phyloP scores from a whole-genome alignment of 2,329 filamentous ascomycete genomes.

The Chaetothyriales sp. region DNA sequence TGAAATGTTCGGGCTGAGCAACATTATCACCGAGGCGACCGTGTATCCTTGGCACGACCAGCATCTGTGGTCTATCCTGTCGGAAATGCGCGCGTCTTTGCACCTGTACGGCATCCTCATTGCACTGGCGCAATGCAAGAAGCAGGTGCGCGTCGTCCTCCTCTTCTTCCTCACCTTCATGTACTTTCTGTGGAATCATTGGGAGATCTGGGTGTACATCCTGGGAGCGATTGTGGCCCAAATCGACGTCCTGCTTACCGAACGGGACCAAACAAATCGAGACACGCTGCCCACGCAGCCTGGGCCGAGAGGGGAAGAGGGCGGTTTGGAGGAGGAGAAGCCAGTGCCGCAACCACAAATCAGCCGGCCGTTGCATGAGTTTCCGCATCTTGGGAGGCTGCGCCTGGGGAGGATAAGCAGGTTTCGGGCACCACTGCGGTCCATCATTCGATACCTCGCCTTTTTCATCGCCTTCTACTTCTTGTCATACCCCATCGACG shows the following conservation, averaged over 20 bases:
- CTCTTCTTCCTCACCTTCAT: constrained; percentile 25
- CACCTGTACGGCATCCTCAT: constrained; percentile 31
- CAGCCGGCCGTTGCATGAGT: constrained; percentile 10
- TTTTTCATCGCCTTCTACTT: constrained; percentile 32
- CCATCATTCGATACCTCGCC: constrained; percentile 15
- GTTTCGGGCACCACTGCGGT: background rate
- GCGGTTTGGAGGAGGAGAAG: background rate
- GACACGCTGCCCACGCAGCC: constrained; percentile 3
- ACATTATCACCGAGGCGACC: constrained; percentile 12
- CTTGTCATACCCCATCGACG: constrained; percentile 28
- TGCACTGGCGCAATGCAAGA: constrained; percentile 26
- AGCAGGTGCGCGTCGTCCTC: constrained; percentile 23
- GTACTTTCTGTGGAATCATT: constrained; percentile 31
- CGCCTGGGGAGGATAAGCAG: background rate
- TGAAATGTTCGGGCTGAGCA: constrained; percentile 17
- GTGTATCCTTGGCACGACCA: constrained; percentile 29
- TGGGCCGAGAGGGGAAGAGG: background rate
- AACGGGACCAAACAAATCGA: constrained; percentile 22
- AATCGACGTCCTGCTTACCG: constrained; percentile 25
- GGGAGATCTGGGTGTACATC: constrained; percentile 33
- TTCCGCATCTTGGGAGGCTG: constrained; percentile 7
- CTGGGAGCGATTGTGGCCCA: constrained; percentile 32
- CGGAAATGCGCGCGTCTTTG: constrained; percentile 34
- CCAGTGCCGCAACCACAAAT: background rate
- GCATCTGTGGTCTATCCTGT: constrained; percentile 36